phyloP scores from a whole-genome alignment of 2,329 filamentous ascomycete genomes.

The Westerdykella sp. region DNA sequence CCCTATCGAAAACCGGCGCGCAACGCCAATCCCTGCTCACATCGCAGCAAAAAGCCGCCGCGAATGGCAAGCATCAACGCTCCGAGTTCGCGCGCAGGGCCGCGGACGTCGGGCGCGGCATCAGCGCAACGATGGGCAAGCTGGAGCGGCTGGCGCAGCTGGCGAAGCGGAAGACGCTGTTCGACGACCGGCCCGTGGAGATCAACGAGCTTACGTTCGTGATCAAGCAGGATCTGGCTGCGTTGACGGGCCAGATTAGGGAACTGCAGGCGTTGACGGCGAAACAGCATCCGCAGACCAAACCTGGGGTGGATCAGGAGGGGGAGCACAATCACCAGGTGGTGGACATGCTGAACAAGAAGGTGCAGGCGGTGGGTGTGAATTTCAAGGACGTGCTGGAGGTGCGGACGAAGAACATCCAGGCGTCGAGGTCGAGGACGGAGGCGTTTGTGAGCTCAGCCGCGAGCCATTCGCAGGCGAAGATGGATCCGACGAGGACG shows the following conservation, averaged over 20 bases:
- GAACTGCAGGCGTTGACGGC: slow-evolving; percentile 71
- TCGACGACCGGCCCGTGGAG: slow-evolving; percentile 93
- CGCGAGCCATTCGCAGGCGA: slow-evolving; percentile 62
- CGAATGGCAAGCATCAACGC: slow-evolving; percentile 54
- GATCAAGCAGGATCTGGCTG: slow-evolving; percentile 93
- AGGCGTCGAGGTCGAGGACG: slow-evolving; percentile 82
- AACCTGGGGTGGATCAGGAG: slow-evolving; percentile 58
- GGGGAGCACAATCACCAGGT: slow-evolving; percentile 98
- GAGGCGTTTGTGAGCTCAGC: slow-evolving; percentile 96
- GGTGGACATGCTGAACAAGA: slow-evolving; percentile 82
- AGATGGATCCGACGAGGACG: slow-evolving; percentile 60
- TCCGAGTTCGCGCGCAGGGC: slow-evolving; percentile 92
- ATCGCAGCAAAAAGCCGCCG: slow-evolving; percentile 55
- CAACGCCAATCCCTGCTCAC: slow-evolving; percentile 76
- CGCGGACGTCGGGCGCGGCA: slow-evolving; percentile 85
- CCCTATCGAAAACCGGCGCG: slow-evolving; percentile 66
- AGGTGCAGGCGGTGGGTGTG: slow-evolving; percentile 82
- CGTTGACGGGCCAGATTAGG: slow-evolving; percentile 79
- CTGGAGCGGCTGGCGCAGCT: slow-evolving; percentile 88
- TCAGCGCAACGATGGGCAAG: slow-evolving; percentile 89
- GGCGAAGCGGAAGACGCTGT: slow-evolving; percentile 93
- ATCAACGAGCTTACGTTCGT: slow-evolving; percentile 96
- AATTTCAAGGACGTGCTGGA: slow-evolving; percentile 98
- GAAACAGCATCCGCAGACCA: slow-evolving; percentile 63
- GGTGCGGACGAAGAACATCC: slow-evolving; percentile 94